Evolutionary conservation across 441 rosid genomes (phyloP).

Genomic region (Gossypium davidsonii): DNA sequence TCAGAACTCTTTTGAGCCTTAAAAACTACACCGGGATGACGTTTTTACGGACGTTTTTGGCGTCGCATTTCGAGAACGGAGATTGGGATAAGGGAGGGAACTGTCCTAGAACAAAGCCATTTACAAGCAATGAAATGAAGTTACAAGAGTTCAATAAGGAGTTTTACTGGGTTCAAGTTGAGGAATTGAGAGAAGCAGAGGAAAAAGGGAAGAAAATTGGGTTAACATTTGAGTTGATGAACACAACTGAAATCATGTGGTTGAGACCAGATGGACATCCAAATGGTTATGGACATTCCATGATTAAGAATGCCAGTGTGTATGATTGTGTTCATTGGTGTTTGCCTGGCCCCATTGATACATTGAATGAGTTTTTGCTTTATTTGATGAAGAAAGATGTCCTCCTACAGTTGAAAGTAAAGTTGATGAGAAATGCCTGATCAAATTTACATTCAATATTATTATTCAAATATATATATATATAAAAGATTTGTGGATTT

Average conservation of each 20-base stretch:
- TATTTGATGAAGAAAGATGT: conserved; percentile 38
- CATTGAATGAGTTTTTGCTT: conserved; percentile 75
- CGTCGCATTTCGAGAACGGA: conserved; percentile 65
- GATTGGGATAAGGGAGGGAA: conserved; percentile 62
- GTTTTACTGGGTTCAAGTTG: conserved; percentile 47
- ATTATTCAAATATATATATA: not conserved
- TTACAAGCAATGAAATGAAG: conserved; percentile 33
- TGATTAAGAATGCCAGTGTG: conserved; percentile 29
- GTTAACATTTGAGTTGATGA: conserved; percentile 40
- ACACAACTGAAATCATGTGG: conserved; percentile 62
- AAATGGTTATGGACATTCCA: conserved; percentile 38
- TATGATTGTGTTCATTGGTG: conserved; percentile 93
- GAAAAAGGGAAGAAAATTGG: conserved; percentile 34
- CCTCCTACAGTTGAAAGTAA: not conserved
- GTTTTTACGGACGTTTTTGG: conserved; percentile 63
- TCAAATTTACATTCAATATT: not conserved
- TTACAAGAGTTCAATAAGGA: conserved; percentile 41
- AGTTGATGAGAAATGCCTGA: conserved; percentile 16
- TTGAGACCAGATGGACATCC: conserved; percentile 88
- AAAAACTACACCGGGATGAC: conserved; percentile 40
- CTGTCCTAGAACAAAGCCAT: conserved; percentile 55
- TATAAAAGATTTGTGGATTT: not conserved
- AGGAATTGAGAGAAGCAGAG: conserved; percentile 52
- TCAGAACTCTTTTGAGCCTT: conserved; percentile 33
- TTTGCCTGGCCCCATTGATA: conserved; percentile 76